These are phyloP conservation scores for Histomonas meleagridis DNA, from an alignment of 208 protist species.

Conservation along the genomic window DNA sequence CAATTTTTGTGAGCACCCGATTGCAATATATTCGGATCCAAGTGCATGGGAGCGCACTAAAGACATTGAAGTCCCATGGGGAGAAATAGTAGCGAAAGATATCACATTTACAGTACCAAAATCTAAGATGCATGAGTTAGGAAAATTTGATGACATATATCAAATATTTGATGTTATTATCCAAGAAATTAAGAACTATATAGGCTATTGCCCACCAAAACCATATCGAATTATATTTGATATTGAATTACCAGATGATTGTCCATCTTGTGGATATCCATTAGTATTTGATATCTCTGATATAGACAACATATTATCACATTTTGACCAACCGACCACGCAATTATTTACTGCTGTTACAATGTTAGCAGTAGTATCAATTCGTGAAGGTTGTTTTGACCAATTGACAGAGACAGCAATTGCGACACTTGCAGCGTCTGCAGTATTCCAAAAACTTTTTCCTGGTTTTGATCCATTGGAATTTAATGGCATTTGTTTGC, in stretches of 20 bases:
- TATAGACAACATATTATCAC: neutral
- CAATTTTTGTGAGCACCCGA: neutral
- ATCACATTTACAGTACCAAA: neutral
- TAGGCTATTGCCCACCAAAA: neutral
- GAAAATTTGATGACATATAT: neutral
- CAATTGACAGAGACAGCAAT: neutral
- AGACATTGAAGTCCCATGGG: neutral
- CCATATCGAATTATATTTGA: constrained; percentile 17
- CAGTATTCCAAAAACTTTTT: neutral
- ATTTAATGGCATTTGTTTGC: neutral
- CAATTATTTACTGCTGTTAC: neutral
- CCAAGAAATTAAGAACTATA: neutral
- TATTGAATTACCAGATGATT: neutral
- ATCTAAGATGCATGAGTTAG: neutral
- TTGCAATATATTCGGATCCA: neutral
- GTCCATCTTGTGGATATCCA: neutral
- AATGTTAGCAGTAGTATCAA: neutral
- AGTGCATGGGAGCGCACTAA: neutral
- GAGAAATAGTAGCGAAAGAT: neutral
- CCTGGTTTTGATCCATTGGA: neutral
- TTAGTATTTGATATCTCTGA: neutral
- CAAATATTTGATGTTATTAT: neutral
- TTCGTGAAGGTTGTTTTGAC: constrained; percentile 25
- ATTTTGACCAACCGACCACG: neutral
- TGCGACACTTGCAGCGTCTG: neutral